A percentile compares a stretch with the other conserved stretches of the same genome.
Conservation (phyloP, 2,329 filamentous ascomycete genomes). For the Endoconidiophora laricicola region DNA sequence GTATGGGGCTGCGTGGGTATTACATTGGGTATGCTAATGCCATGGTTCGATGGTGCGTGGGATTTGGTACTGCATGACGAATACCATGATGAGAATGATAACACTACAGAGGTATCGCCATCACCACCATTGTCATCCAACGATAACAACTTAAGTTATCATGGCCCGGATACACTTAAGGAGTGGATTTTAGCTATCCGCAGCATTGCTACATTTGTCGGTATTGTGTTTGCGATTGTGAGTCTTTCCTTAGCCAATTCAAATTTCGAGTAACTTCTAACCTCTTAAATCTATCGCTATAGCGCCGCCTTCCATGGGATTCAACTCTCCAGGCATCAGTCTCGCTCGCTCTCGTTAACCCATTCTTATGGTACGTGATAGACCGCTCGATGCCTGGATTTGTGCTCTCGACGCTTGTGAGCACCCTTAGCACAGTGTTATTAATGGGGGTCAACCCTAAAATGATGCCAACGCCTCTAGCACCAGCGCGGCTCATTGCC, state of each 20-base stretch:
- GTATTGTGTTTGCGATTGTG: constrained; percentile 58
- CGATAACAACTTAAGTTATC: not conserved
- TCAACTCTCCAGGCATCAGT: constrained; percentile 87
- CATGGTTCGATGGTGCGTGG: constrained; percentile 69
- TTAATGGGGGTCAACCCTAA: constrained; percentile 62
- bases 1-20: constrained; percentile 76
- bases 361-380: constrained; percentile 88
- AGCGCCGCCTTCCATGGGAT: constrained; percentile 57
- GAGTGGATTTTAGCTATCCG: constrained; percentile 56
- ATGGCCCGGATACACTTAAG: constrained; percentile 28
- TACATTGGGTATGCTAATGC: constrained; percentile 59
- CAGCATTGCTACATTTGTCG: constrained; percentile 43
- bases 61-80: constrained; percentile 30
- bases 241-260: constrained; percentile 10
- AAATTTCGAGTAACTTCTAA: not conserved
- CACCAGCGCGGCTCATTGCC: constrained; percentile 18
- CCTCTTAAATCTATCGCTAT: not conserved
- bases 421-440: constrained; percentile 54
- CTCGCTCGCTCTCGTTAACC: constrained; percentile 79
- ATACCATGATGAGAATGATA: constrained; percentile 18
- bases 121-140: too few relatives aligned
- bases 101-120: constrained; percentile 18
- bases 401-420: constrained; percentile 57
- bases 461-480: constrained; percentile 53
- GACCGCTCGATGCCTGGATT: constrained; percentile 80